A percentile compares a stretch with the other conserved stretches of the same genome.
Conservation (phyloP, 768 basidiomycete genomes). For the Rubroboletus pulcherrimus region DNA sequence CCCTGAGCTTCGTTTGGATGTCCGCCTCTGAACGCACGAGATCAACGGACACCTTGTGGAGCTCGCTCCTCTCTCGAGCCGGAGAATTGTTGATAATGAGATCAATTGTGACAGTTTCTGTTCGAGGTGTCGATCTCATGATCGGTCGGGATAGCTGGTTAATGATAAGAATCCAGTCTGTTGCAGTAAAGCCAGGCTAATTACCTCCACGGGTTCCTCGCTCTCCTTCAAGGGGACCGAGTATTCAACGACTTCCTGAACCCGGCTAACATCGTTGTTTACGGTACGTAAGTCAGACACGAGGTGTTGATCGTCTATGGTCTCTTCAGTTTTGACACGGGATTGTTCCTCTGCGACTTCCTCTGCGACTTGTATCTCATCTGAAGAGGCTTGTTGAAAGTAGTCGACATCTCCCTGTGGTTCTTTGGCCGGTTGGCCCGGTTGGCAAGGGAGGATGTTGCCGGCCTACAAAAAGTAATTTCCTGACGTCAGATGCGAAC, state of each 20-base stretch:
- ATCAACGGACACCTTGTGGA: neutral
- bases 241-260: neutral
- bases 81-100: conserved; percentile 37
- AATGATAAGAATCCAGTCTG: conserved; percentile 1
- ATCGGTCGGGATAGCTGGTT: conserved; percentile 9
- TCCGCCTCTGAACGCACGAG: neutral
- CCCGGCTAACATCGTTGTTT: neutral
- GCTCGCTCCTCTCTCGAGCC: conserved; percentile 1
- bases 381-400: neutral
- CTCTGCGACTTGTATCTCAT: neutral
- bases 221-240: conserved; percentile 1
- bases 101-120: conserved; percentile 39
- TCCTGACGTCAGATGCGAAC: neutral
- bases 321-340: neutral
- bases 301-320: neutral
- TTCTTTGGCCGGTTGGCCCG: conserved; percentile 22
- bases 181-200: neutral
- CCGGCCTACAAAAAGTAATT: conserved; percentile 5
- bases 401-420: conserved; percentile 30
- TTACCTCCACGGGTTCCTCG: conserved; percentile 10
- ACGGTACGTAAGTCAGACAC: neutral
- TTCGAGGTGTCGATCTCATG: conserved; percentile 15
- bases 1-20: neutral
- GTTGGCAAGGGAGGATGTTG: neutral
- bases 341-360: neutral